These are phyloP conservation scores for Tricholoma flavovirens DNA, from an alignment of 768 basidiomycete genomes.

Conservation along the genomic window DNA sequence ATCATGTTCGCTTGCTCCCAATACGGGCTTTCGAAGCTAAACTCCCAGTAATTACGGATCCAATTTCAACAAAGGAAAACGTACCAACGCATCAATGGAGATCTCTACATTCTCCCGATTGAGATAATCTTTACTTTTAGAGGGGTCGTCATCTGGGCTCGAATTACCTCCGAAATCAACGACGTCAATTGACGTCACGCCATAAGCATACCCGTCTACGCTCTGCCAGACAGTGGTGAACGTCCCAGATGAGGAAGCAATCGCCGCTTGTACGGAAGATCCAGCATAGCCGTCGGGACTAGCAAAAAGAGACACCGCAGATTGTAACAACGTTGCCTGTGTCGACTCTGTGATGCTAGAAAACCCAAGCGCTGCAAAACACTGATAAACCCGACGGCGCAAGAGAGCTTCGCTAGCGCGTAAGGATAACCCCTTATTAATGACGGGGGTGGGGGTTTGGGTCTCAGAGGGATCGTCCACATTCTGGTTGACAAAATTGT, in stretches of 20 bases:
- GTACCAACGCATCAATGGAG: conserved; percentile 71
- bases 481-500: conserved; percentile 69
- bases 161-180: conserved; percentile 36
- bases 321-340: conserved; percentile 77
- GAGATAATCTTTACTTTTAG: conserved; percentile 41
- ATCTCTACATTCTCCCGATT: conserved; percentile 80
- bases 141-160: conserved; percentile 26
- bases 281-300: conserved; percentile 81
- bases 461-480: conserved; percentile 57
- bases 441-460: conserved; percentile 25
- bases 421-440: conserved; percentile 47
- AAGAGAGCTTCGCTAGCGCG: conserved; percentile 79
- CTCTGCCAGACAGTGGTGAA: conserved; percentile 86
- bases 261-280: conserved; percentile 86
- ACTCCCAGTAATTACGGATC: conserved; percentile 7
- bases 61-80: conserved; percentile 16
- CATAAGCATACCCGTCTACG: conserved; percentile 87
- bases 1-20: conserved; percentile 85
- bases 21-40: conserved; percentile 70
- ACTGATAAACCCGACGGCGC: conserved; percentile 81
- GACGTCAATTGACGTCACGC: conserved; percentile 68
- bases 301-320: conserved; percentile 75
- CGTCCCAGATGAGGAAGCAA: conserved; percentile 76
- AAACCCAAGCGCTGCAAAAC: conserved; percentile 78
- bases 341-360: conserved; percentile 75